Evolutionary conservation across 1,284 basidiomycete species (phyloP).

Genomic region (Apiotrichum veenhuisii): DNA sequence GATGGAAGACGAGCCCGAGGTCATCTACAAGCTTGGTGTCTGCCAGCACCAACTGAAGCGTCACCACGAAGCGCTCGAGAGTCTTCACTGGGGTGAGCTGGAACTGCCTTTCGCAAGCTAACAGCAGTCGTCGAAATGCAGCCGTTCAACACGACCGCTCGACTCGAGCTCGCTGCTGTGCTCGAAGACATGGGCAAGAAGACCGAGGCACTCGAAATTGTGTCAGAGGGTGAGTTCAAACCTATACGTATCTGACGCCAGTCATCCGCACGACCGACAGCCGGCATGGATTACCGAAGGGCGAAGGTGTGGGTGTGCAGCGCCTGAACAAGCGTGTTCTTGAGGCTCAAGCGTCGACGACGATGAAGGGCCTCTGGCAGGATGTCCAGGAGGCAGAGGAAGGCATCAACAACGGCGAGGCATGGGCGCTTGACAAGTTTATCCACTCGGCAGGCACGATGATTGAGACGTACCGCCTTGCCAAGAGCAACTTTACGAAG

Average conservation of each 20-base stretch:
- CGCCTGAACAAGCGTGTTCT: constrained; percentile 35
- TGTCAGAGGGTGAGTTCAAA: constrained; percentile 66
- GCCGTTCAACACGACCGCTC: constrained; percentile 70
- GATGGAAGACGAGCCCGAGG: constrained; percentile 23
- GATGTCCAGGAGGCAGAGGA: constrained; percentile 48
- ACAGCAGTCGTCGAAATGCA: constrained; percentile 65
- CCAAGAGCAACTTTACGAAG: constrained; percentile 73
- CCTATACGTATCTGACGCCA: not conserved
- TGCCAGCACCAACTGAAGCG: constrained; percentile 72
- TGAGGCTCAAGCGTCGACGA: constrained; percentile 38
- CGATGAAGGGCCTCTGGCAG: constrained; percentile 46
- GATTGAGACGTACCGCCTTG: constrained; percentile 82
- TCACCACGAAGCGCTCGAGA: constrained; percentile 69
- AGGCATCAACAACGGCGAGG: constrained; percentile 42
- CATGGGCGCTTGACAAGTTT: constrained; percentile 58
- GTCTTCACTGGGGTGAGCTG: constrained; percentile 70
- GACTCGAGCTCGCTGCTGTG: constrained; percentile 82
- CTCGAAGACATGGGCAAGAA: constrained; percentile 75
- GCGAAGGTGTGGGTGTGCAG: constrained; percentile 22
- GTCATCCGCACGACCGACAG: constrained; percentile 25
- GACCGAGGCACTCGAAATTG: constrained; percentile 74
- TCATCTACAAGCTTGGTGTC: constrained; percentile 58
- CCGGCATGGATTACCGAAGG: constrained; percentile 20
- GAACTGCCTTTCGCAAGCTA: not conserved
- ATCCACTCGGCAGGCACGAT: constrained; percentile 77